Evolutionary conservation across 2,329 filamentous ascomycete genomes (phyloP), one percentile per base, ranked within the genome.

Genomic region (Aschersonia sp.): DNA sequence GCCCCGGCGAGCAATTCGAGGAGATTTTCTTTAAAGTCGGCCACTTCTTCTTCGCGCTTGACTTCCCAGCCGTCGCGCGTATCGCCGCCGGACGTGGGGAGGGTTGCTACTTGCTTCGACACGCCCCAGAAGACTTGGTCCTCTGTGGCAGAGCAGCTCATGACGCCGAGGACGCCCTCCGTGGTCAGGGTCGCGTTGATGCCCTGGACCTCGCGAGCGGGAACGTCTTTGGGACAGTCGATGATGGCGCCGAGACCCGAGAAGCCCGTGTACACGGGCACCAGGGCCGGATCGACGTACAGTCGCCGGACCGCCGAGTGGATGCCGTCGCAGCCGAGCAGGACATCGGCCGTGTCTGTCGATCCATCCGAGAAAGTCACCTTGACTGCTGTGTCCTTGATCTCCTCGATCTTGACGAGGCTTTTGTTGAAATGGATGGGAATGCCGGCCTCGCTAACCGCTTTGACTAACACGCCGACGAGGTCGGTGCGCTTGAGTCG

Each of bases 391-490:
- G 74, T 22, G 35, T 37, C 35, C 12, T 9, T 79, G 79, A 48
- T 73, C 71, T 70, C 65, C 46, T 69, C 67, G 5, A 70, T 69
- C 56, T 74, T 84, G 44, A 83, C 59, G 41, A 85, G 83, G 6
- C 79, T 81, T 53, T 85, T 83, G 10, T 87, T 72, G 56, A 83
- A 87, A 54, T 84, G 81, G 48, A 72, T 70, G 41, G 60, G 62
- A 2, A 59, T 54, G 41, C 57, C 59, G 4, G 50, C 56, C 29
- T 62, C 65, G 51, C 70, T 71, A 4, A 79, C 77, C 49, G 73
- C 66, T 47, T 77, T 66, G 47, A 84, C 65, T 52, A 71, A 65
- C 49, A 85, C 62, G 60, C 84, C 77, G 30, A 84, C 59, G 45
- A 81, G 61, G 1, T 81, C 84, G 1, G 74, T 5, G 60, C 63